Percentiles rank a stretch among this genome's conserved stretches.
These are phyloP conservation scores for Leptoxyphium fumago DNA, from an alignment of 2,329 filamentous ascomycete species.

Conservation along the genomic window DNA sequence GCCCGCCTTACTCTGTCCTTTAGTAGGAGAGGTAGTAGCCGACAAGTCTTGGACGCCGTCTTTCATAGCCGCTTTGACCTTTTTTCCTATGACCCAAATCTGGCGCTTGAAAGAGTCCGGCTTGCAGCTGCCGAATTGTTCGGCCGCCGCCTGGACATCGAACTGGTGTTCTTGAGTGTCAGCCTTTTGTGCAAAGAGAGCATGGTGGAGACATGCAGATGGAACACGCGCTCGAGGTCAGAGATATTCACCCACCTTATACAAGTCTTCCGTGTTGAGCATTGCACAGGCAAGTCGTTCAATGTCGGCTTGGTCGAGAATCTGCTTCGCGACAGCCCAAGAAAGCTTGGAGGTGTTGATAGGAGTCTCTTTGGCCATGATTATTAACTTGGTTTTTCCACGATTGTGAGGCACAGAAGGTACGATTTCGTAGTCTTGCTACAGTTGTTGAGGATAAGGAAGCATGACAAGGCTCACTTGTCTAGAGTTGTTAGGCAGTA, in stretches of 20 bases:
- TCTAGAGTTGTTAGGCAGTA: too few species aligned
- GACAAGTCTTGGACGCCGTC: background rate
- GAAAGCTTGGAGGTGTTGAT: slow-evolving; percentile 5
- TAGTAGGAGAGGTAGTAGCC: slow-evolving; percentile 1
- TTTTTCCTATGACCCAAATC: slow-evolving; percentile 11
- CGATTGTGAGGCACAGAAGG: slow-evolving; percentile 1
- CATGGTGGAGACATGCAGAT: too few species aligned
- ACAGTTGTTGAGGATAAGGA: too few species aligned
- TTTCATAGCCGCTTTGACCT: slow-evolving; percentile 7
- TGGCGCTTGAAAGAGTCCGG: slow-evolving; percentile 9
- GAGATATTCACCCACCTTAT: slow-evolving; percentile 2
- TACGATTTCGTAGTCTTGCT: slow-evolving; percentile 1
- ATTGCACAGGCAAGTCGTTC: slow-evolving; percentile 11
- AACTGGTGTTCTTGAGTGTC: slow-evolving; percentile 2
- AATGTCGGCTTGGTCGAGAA: slow-evolving; percentile 7
- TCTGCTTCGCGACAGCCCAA: slow-evolving; percentile 8
- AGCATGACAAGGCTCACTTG: too few species aligned
- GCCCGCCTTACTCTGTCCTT: slow-evolving; percentile 1
- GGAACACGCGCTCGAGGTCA: background rate
- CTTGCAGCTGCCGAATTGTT: slow-evolving; percentile 7
- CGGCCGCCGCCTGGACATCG: slow-evolving; percentile 7
- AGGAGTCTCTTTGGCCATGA: background rate
- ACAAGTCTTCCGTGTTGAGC: slow-evolving; percentile 4
- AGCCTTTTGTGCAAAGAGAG: background rate
- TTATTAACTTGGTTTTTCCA: background rate